Percentiles rank a stretch among this genome's conserved stretches.
Evolutionary conservation across 371 early-diverging fungal species (phyloP).

Genomic region (Actinomucor elegans): DNA sequence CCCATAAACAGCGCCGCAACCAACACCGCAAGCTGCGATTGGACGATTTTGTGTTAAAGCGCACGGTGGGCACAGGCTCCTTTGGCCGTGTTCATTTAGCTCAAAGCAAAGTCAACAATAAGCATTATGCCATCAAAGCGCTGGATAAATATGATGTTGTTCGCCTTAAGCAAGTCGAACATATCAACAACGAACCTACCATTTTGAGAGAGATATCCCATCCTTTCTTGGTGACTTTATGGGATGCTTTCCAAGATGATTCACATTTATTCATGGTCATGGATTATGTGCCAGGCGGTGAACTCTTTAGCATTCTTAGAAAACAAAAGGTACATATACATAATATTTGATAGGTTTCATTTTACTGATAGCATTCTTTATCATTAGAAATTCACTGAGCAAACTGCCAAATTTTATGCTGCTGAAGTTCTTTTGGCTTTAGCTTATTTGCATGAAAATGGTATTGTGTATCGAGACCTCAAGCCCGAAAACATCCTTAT

Average conservation of each 20-base stretch:
- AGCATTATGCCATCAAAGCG: conserved; percentile 88
- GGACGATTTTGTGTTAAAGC: conserved; percentile 34
- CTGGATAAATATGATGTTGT: conserved; percentile 93
- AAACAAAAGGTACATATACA: conserved; percentile 60
- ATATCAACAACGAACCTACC: conserved; percentile 87
- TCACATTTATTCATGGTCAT: conserved; percentile 92
- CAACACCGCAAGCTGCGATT: conserved; percentile 24
- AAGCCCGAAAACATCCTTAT: conserved; percentile 94
- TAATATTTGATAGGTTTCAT: conserved; percentile 64
- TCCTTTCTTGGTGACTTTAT: conserved; percentile 91
- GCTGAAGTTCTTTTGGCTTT: conserved; percentile 80
- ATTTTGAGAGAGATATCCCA: conserved; percentile 80
- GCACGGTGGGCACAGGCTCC: conserved; percentile 72
- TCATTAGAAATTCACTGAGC: conserved; percentile 84
- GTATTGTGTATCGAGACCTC: conserved; percentile 96
- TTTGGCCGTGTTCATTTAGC: conserved; percentile 72
- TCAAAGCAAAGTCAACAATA: conserved; percentile 42
- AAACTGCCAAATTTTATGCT: conserved; percentile 82
- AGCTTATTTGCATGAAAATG: conserved; percentile 92
- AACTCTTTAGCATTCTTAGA: conserved; percentile 78
- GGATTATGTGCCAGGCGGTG: conserved; percentile 97
- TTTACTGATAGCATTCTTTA: conserved; percentile 80
- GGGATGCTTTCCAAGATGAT: conserved; percentile 88
- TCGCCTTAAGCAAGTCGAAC: conserved; percentile 89
- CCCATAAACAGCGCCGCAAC: conserved; percentile 10